Evolutionary conservation across 1,139 yeast genomes (phyloP), one percentile per base, ranked within the genome.

Genomic region (Sugiyamaella japonica): DNA sequence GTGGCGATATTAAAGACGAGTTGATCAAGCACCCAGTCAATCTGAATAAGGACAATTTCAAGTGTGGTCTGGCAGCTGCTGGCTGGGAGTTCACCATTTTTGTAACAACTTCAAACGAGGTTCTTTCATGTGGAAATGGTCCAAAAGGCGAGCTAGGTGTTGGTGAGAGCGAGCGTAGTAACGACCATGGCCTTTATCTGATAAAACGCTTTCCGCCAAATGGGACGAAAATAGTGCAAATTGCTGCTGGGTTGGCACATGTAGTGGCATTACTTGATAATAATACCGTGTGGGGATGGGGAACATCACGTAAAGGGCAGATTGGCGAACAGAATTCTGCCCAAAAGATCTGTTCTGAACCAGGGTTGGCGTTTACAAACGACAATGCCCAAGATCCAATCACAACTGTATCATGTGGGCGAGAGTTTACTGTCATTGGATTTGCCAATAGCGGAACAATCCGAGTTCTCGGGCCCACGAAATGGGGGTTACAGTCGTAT

Each of bases 71-170:
- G 9, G 67, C 64, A 3, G 73, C 81, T 1, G 83, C 89, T 53
- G 96, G 97, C 0, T 91, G 96, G 95, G 93, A 85, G 59, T 87
- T 76, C 64, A 77, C 88, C 0, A 70, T 86, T 0, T 69, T 87
- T 7, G 77, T 85, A 0, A 74, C 76, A 45, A 57, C 48, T 0
- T 58, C 67, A 0, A 74, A 77, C 46, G 68, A 72, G 6, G 65
- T 89, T 0, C 84, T 67, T 61, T 73, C 77, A 0, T 73, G 83
- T 61, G 96, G 96, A 0, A 49, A 57, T 10, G 96, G 96, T 0
- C 68, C 71, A 0, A 83, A 84, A 59, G 96, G 96, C 0, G 96
- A 89, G 64, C 71, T 89, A 37, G 97, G 96, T 0, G 63, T 78
- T 3, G 90, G 86, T 0, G 10, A 58, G 61, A 37, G 23, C 9